Percentiles rank a stretch among this genome's conserved stretches.
phyloP scores from a whole-genome alignment of 2,329 filamentous ascomycete genomes.

The Gyromitra esculenta region DNA sequence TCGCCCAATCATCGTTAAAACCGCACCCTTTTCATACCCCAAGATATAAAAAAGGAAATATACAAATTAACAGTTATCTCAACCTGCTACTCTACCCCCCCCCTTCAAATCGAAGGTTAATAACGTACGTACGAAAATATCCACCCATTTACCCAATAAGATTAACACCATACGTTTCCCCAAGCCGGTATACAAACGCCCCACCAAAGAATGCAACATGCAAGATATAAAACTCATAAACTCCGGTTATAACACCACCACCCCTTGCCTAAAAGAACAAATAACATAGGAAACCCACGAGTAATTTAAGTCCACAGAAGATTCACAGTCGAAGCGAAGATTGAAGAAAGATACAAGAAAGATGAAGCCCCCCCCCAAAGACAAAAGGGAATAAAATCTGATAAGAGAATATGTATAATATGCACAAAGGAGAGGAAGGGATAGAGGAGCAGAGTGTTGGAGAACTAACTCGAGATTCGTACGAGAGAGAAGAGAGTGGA shows the following conservation, averaged over 20 bases:
- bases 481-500: conserved; percentile 26
- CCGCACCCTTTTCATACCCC: conserved; percentile 20
- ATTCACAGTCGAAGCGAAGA: conserved; percentile 27
- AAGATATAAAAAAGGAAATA: conserved; percentile 23
- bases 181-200: conserved; percentile 40
- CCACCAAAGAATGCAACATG: conserved; percentile 27
- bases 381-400: conserved; percentile 10
- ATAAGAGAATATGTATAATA: conserved; percentile 5
- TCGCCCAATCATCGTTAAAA: conserved; percentile 31
- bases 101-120: conserved; percentile 6
- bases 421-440: conserved; percentile 9
- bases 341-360: conserved; percentile 33
- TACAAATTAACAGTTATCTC: conserved; percentile 35
- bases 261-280: not conserved
- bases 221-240: conserved; percentile 34
- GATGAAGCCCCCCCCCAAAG: not conserved
- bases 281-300: conserved; percentile 17
- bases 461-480: conserved; percentile 1
- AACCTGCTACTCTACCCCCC: conserved; percentile 29
- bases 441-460: not conserved
- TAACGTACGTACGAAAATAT: conserved; percentile 25
- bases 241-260: conserved; percentile 30
- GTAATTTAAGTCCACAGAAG: conserved; percentile 25
- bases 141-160: conserved; percentile 31
- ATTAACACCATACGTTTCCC: conserved; percentile 22